Evolutionary conservation across 257 asterid genomes (phyloP).

Genomic region (Solanum acaule): DNA sequence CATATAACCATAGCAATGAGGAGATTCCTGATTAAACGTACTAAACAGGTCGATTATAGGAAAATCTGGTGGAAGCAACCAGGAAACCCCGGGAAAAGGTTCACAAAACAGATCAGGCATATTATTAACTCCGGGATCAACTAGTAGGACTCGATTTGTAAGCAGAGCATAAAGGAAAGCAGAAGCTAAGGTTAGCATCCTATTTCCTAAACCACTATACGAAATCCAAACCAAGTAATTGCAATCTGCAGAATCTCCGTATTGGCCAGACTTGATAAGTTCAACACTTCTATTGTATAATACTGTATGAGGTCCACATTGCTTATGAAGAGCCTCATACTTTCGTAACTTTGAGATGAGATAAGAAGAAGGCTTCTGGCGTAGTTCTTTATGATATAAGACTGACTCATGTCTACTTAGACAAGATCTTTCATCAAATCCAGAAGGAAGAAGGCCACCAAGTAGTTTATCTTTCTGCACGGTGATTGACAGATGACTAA

Average conservation of each 20-base stretch:
- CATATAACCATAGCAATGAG: conserved; percentile 47
- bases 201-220: conserved; percentile 64
- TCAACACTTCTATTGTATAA: conserved; percentile 43
- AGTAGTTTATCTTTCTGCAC: conserved; percentile 20
- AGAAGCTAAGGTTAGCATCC: conserved; percentile 55
- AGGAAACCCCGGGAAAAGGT: conserved; percentile 70
- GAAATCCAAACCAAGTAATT: conserved; percentile 70
- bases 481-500: conserved; percentile 16
- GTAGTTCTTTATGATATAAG: conserved; percentile 25
- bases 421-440: conserved; percentile 56
- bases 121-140: conserved; percentile 45
- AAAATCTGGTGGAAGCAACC: conserved; percentile 70
- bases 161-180: conserved; percentile 76
- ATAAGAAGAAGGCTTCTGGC: conserved; percentile 41
- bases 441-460: conserved; percentile 55
- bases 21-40: conserved; percentile 32
- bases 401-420: conserved; percentile 52
- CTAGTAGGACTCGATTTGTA: conserved; percentile 62
- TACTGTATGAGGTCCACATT: conserved; percentile 64
- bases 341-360: conserved; percentile 58
- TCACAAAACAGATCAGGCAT: conserved; percentile 77
- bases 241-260: conserved; percentile 27
- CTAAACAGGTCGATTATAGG: conserved; percentile 27
- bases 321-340: conserved; percentile 60
- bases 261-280: conserved; percentile 27